These are phyloP conservation scores for Clavariopsis aquatica DNA, from an alignment of 495 filamentous ascomycete species.

Conservation along the genomic window DNA sequence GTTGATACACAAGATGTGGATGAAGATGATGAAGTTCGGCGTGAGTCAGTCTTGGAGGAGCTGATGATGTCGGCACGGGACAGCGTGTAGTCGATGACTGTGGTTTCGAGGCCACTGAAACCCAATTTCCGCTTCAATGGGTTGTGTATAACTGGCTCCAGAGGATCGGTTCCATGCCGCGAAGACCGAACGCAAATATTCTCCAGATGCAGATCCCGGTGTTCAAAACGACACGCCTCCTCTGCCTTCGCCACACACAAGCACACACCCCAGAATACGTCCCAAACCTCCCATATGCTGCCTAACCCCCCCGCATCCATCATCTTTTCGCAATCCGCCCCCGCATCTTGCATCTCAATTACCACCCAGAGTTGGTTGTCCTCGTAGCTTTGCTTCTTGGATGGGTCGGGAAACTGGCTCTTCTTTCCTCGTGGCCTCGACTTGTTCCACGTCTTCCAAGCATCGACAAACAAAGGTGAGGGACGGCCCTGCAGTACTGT, in stretches of 20 bases:
- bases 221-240: slow-evolving; percentile 73
- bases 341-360: slow-evolving; percentile 86
- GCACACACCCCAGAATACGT: slow-evolving; percentile 80
- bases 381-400: slow-evolving; percentile 45
- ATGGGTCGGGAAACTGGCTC: slow-evolving; percentile 65
- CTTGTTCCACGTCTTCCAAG: slow-evolving; percentile 63
- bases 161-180: not conserved
- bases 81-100: slow-evolving; percentile 87
- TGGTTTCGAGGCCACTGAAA: slow-evolving; percentile 70
- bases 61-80: slow-evolving; percentile 60
- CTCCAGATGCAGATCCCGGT: slow-evolving; percentile 84
- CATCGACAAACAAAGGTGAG: slow-evolving; percentile 61
- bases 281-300: slow-evolving; percentile 66
- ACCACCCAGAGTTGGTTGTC: slow-evolving; percentile 75
- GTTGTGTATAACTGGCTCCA: slow-evolving; percentile 11
- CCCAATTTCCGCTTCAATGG: slow-evolving; percentile 58
- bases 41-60: not conserved
- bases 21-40: not conserved
- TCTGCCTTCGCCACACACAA: slow-evolving; percentile 78
- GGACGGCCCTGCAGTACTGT: slow-evolving; percentile 72
- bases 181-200: slow-evolving; percentile 70
- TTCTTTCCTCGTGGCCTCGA: slow-evolving; percentile 58
- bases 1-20: not conserved
- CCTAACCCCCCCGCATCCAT: slow-evolving; percentile 45
- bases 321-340: slow-evolving; percentile 71